These are phyloP conservation scores for Phoma sp. DNA, from an alignment of 2,329 filamentous ascomycete genomes.

Conservation along the genomic window DNA sequence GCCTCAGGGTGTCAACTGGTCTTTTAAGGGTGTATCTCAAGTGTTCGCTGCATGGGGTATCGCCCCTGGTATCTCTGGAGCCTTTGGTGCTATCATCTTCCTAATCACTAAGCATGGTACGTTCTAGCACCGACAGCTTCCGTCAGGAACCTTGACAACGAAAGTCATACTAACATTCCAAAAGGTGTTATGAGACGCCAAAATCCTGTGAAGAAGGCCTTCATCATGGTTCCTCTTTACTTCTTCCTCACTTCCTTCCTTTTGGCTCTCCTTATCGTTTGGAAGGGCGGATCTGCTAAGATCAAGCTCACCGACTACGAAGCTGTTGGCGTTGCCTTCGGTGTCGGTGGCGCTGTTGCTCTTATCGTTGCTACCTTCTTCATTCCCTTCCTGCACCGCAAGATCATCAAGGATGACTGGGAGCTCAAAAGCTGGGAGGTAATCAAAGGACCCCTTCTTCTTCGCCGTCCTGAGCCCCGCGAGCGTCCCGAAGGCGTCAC, in stretches of 20 bases:
- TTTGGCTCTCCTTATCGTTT: slow-evolving; percentile 55
- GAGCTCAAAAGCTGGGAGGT: slow-evolving; percentile 63
- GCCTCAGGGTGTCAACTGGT: slow-evolving; percentile 61
- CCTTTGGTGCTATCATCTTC: slow-evolving; percentile 63
- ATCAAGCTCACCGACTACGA: slow-evolving; percentile 58
- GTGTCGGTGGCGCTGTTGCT: slow-evolving; percentile 58
- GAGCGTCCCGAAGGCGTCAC: slow-evolving; percentile 51
- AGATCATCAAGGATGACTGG: slow-evolving; percentile 67
- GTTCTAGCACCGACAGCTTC: too few relatives aligned
- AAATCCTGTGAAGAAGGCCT: slow-evolving; percentile 61
- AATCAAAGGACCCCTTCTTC: slow-evolving; percentile 60
- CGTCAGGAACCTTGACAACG: too few relatives aligned
- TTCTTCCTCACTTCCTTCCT: slow-evolving; percentile 63
- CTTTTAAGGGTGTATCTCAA: slow-evolving; percentile 60
- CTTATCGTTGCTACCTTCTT: slow-evolving; percentile 61
- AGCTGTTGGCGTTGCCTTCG: slow-evolving; percentile 62
- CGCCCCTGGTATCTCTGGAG: slow-evolving; percentile 62
- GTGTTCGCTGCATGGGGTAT: slow-evolving; percentile 68
- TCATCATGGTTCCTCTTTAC: slow-evolving; percentile 59
- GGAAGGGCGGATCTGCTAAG: slow-evolving; percentile 53
- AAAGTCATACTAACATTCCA: too few relatives aligned
- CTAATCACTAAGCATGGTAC: slow-evolving; percentile 60
- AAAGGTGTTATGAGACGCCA: slow-evolving; percentile 58
- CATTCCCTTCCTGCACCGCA: slow-evolving; percentile 65
- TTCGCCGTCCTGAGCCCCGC: slow-evolving; percentile 49